Evolutionary conservation across 1,139 yeast species (phyloP).

Genomic region (Entelexis paramagnoliae): DNA sequence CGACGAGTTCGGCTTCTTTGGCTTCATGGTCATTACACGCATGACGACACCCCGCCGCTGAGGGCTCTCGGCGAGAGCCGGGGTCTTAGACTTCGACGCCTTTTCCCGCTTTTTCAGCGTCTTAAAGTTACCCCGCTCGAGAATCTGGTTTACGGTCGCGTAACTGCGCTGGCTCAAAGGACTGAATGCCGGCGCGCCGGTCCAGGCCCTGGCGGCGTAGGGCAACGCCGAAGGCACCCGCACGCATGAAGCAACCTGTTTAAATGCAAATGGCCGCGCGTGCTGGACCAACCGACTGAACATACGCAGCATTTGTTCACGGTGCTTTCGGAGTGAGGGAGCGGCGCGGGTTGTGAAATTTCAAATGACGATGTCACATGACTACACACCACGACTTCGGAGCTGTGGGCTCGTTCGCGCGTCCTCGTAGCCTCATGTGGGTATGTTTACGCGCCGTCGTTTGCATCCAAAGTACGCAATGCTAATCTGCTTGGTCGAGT

Average conservation of each 20-base stretch:
- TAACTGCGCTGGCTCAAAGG: slow-evolving; percentile 13
- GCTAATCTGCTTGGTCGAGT: not conserved
- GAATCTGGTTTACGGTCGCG: slow-evolving; percentile 35
- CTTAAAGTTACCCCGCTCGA: slow-evolving; percentile 32
- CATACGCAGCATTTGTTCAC: not conserved
- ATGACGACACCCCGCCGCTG: slow-evolving; percentile 90
- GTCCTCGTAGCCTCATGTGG: too few species aligned
- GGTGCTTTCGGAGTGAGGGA: not conserved
- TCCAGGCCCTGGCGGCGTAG: not conserved
- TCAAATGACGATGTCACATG: not conserved
- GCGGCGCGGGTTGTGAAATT: not conserved
- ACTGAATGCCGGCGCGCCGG: not conserved
- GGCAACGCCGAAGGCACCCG: not conserved
- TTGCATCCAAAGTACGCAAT: too few species aligned
- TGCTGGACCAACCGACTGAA: slow-evolving; percentile 1
- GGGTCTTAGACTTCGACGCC: slow-evolving; percentile 49
- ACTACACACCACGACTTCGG: not conserved
- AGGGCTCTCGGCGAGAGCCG: slow-evolving; percentile 73
- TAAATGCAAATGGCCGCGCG: not conserved
- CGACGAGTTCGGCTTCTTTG: slow-evolving; percentile 97
- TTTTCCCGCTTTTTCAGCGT: slow-evolving; percentile 32
- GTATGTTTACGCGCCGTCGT: too few species aligned
- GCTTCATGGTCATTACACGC: slow-evolving; percentile 87
- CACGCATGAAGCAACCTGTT: not conserved
- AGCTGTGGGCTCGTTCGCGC: too few species aligned